Conservation (phyloP, 2,329 filamentous ascomycete genomes). For the Penicillium olsonii region DNA sequence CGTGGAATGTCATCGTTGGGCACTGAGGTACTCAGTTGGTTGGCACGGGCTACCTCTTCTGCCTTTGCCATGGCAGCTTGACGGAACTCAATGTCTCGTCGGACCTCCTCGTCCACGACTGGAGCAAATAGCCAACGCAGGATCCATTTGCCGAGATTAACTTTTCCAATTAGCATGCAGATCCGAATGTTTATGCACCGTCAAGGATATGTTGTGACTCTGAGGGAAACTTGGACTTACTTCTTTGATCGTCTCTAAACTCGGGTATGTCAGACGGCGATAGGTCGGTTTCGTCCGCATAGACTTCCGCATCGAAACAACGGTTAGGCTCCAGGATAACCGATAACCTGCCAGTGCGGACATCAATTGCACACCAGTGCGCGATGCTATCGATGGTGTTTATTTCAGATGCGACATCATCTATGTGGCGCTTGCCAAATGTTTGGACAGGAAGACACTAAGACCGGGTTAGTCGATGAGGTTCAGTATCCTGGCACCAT, state of each 20-base stretch:
- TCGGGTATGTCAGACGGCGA: conserved; percentile 65
- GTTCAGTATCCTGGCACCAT: not conserved
- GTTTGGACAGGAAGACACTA: conserved; percentile 83
- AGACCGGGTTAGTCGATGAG: not conserved
- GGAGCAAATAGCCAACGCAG: conserved; percentile 87
- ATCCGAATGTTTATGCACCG: not conserved
- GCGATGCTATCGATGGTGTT: conserved; percentile 88
- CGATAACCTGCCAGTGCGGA: conserved; percentile 85
- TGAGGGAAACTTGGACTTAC: conserved; percentile 53
- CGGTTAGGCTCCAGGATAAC: conserved; percentile 92
- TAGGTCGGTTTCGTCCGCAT: conserved; percentile 82
- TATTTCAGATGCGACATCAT: conserved; percentile 83
- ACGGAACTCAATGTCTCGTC: conserved; percentile 74
- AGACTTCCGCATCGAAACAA: conserved; percentile 96
- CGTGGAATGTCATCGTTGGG: conserved; percentile 54
- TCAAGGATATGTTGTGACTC: not conserved
- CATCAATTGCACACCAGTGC: conserved; percentile 95
- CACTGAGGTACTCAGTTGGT: conserved; percentile 59
- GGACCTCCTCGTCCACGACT: conserved; percentile 86
- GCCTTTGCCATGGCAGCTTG: conserved; percentile 64
- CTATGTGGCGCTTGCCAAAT: conserved; percentile 92
- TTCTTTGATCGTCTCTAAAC: conserved; percentile 90
- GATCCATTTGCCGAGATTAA: conserved; percentile 97
- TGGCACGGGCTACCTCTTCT: conserved; percentile 60
- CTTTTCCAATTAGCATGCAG: conserved; percentile 45